Percentiles rank a stretch among this genome's conserved stretches.
These are phyloP conservation scores for Allantophomopsis cytisporea DNA, from an alignment of 2,329 filamentous ascomycete genomes.

Conservation along the genomic window DNA sequence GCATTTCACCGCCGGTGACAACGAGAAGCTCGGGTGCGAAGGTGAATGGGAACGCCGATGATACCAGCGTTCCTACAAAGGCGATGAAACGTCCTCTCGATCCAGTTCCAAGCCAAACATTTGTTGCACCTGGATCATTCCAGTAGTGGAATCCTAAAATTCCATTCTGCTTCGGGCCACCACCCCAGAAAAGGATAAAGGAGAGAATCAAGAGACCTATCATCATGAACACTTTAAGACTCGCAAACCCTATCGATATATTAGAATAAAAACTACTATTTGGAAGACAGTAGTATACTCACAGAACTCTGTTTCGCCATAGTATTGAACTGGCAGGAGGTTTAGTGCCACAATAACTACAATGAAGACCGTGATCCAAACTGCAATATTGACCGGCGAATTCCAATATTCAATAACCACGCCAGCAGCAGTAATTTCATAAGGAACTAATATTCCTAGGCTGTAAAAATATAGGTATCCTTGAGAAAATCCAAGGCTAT, in stretches of 20 bases:
- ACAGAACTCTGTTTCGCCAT: conserved; percentile 45
- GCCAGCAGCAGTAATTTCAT: conserved; percentile 25
- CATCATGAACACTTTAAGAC: conserved; percentile 18
- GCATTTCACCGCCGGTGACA: conserved; percentile 43
- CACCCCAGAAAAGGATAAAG: conserved; percentile 20
- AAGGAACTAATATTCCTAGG: conserved; percentile 18
- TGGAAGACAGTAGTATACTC: not conserved
- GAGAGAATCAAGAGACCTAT: conserved; percentile 17
- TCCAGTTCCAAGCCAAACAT: conserved; percentile 24
- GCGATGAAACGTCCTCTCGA: conserved; percentile 35
- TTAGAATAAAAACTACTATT: not conserved
- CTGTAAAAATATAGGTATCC: conserved; percentile 23
- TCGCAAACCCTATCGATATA: conserved; percentile 10
- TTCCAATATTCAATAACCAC: conserved; percentile 29
- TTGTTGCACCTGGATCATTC: conserved; percentile 31
- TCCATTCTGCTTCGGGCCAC: conserved; percentile 14
- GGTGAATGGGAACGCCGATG: conserved; percentile 33
- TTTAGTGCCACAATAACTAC: conserved; percentile 24
- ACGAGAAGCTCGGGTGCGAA: conserved; percentile 37
- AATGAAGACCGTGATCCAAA: conserved; percentile 25
- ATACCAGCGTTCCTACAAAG: conserved; percentile 30
- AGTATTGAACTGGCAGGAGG: conserved; percentile 35
- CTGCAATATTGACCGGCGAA: conserved; percentile 23
- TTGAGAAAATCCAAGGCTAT: conserved; percentile 27
- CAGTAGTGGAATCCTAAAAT: conserved; percentile 30